These are phyloP conservation scores for Penicillium sp. DNA, from an alignment of 2,329 filamentous ascomycete genomes.

Conservation along the genomic window DNA sequence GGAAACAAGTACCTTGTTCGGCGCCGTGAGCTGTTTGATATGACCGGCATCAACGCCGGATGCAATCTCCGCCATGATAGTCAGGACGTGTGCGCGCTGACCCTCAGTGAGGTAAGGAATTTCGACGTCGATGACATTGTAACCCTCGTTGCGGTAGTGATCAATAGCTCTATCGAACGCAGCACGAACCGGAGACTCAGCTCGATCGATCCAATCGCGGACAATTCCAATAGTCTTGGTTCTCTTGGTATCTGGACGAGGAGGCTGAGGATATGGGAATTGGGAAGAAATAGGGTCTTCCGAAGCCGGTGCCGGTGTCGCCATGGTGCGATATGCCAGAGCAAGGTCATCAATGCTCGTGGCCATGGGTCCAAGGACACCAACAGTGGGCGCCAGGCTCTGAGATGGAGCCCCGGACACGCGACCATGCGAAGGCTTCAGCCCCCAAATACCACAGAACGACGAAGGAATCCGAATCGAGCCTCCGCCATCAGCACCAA, in stretches of 20 bases:
- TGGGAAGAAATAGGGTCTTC: slow-evolving; percentile 59
- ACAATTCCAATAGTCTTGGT: slow-evolving; percentile 70
- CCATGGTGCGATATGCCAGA: slow-evolving; percentile 78
- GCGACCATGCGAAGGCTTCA: slow-evolving; percentile 77
- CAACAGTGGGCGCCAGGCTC: slow-evolving; percentile 62
- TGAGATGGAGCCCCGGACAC: slow-evolving; percentile 60
- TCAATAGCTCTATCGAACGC: slow-evolving; percentile 64
- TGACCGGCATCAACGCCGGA: slow-evolving; percentile 52
- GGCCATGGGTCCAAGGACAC: slow-evolving; percentile 74
- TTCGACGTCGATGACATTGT: slow-evolving; percentile 49
- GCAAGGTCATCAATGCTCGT: slow-evolving; percentile 75
- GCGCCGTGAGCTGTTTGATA: slow-evolving; percentile 59
- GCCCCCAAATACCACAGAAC: slow-evolving; percentile 78
- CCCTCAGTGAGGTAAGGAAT: slow-evolving; percentile 65
- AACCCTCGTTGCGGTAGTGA: slow-evolving; percentile 47
- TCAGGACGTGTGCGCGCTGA: slow-evolving; percentile 74
- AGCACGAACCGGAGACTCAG: slow-evolving; percentile 63
- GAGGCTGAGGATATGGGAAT: slow-evolving; percentile 60
- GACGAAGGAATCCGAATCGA: slow-evolving; percentile 71
- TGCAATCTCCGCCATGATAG: slow-evolving; percentile 73
- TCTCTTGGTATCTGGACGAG: slow-evolving; percentile 30
- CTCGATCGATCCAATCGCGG: slow-evolving; percentile 67
- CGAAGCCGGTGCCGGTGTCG: slow-evolving; percentile 63
- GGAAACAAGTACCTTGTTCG: slow-evolving; percentile 70
- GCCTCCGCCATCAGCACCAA: slow-evolving; percentile 76